Base-by-base conservation (phyloP, 805 yeast genomes). In the Metschnikowia aberdeeniae region DNA sequence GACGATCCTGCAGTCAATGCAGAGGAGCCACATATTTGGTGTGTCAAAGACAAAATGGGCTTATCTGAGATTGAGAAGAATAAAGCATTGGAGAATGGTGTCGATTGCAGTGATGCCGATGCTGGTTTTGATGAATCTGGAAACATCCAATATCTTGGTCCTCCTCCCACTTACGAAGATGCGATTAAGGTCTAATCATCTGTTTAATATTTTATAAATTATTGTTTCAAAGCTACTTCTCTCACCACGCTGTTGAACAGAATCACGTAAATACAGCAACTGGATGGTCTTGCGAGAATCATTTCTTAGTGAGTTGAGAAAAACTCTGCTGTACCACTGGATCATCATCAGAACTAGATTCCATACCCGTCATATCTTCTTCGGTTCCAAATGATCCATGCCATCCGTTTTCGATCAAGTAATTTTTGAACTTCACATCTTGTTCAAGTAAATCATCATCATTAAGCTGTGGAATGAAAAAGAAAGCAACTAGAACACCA, bases 391-490 rank as follows among this genome's bases (percentile, higher is more conserved):
- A 68, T 13, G 62, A 58, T 32, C 80, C 81, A 11, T 51, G 57
- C 81, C 86, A 84, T 31, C 89, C 89, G 36, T 82, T 64, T 4
- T 63, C 73, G 42, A 77, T 60, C 60, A 83, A 67, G 60, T 75
- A 84, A 58, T 73, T 76, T 54, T 79, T 80, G 62, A 84, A 85
- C 51, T 68, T 72, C 48, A 76, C 70, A 58, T 85, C 90, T 57
- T 83, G 84, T 55, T 68, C 71, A 67, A 78, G 67, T 47, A 83
- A 73, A 58, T 86, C 93, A n/a, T 79, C 86, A 10, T 84, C 89
- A 26, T 61, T 73, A 52, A 81, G 72, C 55, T 84, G 86, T 6
- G 93, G 92, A 51, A 86, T 73, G 46, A 79, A 81, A 59, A 83
- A 52, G 56, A 63, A 77, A 0, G 88, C 80, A 29, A 80, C 68